These are phyloP conservation scores for Aspergillus tanneri DNA, from an alignment of 2,329 filamentous ascomycete species.

Conservation along the genomic window DNA sequence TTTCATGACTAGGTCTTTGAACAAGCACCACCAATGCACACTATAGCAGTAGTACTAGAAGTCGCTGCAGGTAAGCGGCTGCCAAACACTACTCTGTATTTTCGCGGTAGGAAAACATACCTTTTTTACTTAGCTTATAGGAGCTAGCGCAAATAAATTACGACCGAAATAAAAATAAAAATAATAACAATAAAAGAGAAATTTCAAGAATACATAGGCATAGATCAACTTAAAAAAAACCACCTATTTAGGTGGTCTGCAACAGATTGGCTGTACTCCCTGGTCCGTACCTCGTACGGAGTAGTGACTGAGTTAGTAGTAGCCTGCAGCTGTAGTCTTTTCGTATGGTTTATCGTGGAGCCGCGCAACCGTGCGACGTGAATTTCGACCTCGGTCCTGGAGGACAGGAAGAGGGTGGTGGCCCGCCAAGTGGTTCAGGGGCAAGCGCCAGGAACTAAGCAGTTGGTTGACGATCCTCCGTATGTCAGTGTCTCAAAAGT, in stretches of 20 bases:
- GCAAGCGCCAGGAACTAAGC: conserved; percentile 4
- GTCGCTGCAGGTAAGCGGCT: not conserved
- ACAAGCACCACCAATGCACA: not conserved
- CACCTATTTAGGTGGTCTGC: not conserved
- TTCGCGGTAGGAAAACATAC: not conserved
- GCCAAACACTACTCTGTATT: not conserved
- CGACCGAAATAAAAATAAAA: no score
- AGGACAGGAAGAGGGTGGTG: conserved; percentile 3
- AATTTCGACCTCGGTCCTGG: conserved; percentile 22
- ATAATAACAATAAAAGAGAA: no score
- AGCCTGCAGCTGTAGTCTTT: not conserved
- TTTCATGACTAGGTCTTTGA: conserved; percentile 25
- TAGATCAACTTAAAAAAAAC: not conserved
- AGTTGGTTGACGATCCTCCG: conserved; percentile 18
- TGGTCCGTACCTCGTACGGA: no score
- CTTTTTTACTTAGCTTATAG: no score
- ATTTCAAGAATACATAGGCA: not conserved
- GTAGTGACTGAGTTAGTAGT: no score
- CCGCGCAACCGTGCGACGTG: conserved; percentile 29
- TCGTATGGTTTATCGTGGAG: conserved; percentile 28
- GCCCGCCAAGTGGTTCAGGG: not conserved
- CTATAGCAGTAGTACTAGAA: not conserved
- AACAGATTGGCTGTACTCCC: no score
- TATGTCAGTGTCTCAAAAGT: conserved; percentile 12
- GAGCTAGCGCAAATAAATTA: no score